These are phyloP conservation scores for Martensiomyces pterosporus DNA, from an alignment of 192 early-diverging fungal species.

Conservation along the genomic window DNA sequence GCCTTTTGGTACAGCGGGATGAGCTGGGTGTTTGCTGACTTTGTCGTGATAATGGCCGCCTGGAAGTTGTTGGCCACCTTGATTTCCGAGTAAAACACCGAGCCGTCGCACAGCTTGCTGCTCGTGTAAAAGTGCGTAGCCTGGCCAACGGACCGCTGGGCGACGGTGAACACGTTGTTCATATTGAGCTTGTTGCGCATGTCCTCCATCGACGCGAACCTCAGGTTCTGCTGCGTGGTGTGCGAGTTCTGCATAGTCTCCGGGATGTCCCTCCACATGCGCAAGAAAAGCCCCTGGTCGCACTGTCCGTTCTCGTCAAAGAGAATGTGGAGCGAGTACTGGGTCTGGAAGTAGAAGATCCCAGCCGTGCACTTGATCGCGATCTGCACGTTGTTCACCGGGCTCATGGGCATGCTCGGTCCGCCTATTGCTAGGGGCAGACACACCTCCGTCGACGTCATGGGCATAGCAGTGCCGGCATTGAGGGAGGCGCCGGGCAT, in stretches of 20 bases:
- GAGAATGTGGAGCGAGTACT: constrained; percentile 58
- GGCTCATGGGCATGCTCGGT: constrained; percentile 45
- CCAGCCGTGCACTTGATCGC: constrained; percentile 65
- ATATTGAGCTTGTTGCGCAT: constrained; percentile 54
- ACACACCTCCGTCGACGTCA: constrained; percentile 38
- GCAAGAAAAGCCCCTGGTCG: constrained; percentile 52
- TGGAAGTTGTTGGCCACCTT: constrained; percentile 53
- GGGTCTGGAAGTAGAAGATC: constrained; percentile 69
- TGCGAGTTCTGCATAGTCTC: constrained; percentile 24
- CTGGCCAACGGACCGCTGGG: constrained; percentile 53
- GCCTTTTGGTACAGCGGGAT: constrained; percentile 47
- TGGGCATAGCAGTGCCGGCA: constrained; percentile 39
- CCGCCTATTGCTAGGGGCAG: constrained; percentile 56
- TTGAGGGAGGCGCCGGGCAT: constrained; percentile 50
- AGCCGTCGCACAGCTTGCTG: constrained; percentile 54
- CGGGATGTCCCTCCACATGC: constrained; percentile 53
- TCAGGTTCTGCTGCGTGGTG: constrained; percentile 21
- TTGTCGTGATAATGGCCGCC: constrained; percentile 38
- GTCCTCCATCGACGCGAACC: constrained; percentile 42
- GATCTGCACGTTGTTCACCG: constrained; percentile 64
- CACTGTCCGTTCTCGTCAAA: constrained; percentile 47
- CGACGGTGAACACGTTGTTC: constrained; percentile 66
- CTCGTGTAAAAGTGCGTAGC: constrained; percentile 60
- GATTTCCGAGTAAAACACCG: constrained; percentile 61
- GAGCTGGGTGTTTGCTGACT: constrained; percentile 30